phyloP scores from a whole-genome alignment of 164 flowering plant genomes.

The Brasenia schreberi region DNA sequence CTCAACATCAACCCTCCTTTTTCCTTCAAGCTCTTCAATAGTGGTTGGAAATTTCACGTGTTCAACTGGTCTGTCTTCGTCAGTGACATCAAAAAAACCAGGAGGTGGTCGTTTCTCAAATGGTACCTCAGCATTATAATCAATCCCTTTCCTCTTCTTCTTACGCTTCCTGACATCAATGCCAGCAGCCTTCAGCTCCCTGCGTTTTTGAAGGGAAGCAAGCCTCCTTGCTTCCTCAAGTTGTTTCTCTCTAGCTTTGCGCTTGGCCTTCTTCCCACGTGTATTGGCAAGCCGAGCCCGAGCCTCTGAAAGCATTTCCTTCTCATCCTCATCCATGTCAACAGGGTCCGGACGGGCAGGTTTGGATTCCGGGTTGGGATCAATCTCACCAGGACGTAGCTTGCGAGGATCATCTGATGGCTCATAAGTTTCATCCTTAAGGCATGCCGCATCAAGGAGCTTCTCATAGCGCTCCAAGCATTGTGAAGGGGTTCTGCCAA shows the following conservation, averaged over 20 bases:
- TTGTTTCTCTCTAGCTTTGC: conserved; percentile 98
- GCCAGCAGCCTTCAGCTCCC: conserved; percentile 97
- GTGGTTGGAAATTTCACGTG: conserved; percentile 80
- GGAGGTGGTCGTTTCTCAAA: conserved; percentile 96
- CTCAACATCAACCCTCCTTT: conserved; percentile 77
- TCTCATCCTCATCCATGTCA: conserved; percentile 99
- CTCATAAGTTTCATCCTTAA: conserved; percentile 86
- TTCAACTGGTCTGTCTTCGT: conserved; percentile 74
- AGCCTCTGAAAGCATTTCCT: conserved; percentile 98
- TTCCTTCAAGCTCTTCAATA: conserved; percentile 95
- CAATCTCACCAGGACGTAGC: conserved; percentile 94
- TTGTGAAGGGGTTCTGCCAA: conserved; percentile 86
- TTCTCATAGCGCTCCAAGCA: conserved; percentile 97
- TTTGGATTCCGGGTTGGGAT: conserved; percentile 94
- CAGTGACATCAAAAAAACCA: conserved; percentile 76
- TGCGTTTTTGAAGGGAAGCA: conserved; percentile 90
- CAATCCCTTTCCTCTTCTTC: conserved; percentile 91
- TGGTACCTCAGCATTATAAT: conserved; percentile 96
- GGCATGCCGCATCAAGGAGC: conserved; percentile 95
- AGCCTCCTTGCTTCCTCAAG: conserved; percentile 98
- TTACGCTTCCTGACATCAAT: conserved; percentile 62
- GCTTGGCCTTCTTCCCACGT: conserved; percentile 91
- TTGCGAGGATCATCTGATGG: conserved; percentile 91
- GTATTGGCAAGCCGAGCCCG: conserved; percentile 94
- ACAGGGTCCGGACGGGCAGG: conserved; percentile 99